Evolutionary conservation across 1,284 basidiomycete species (phyloP).

Genomic region (Tilletia setariae): DNA sequence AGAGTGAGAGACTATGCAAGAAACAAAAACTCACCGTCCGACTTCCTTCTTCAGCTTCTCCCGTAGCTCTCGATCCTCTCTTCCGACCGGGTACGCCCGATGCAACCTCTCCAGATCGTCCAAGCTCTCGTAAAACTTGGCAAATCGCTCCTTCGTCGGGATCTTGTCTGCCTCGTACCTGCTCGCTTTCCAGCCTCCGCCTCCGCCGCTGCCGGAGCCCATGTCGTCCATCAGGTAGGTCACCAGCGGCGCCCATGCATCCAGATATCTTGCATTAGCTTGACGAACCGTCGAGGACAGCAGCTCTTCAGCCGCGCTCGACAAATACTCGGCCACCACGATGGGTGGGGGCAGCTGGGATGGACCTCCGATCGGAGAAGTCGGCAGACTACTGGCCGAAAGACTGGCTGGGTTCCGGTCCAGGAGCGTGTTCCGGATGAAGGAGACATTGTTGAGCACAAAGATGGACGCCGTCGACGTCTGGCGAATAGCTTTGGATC

Average conservation of each 20-base stretch:
- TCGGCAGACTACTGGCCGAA: background rate
- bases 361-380: constrained; percentile 17
- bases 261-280: constrained; percentile 42
- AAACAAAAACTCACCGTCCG: constrained; percentile 19
- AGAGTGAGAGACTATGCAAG: no score
- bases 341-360: constrained; percentile 14
- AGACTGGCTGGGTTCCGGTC: constrained; percentile 18
- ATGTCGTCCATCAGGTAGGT: constrained; percentile 45
- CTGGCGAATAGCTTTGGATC: constrained; percentile 41
- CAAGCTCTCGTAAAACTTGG: constrained; percentile 44
- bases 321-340: constrained; percentile 29
- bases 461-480: constrained; percentile 45
- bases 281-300: constrained; percentile 33
- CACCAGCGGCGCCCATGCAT: constrained; percentile 45
- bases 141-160: constrained; percentile 47
- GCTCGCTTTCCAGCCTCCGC: constrained; percentile 19
- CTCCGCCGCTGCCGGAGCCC: constrained; percentile 17
- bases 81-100: constrained; percentile 42
- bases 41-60: constrained; percentile 36
- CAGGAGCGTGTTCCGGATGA: constrained; percentile 29
- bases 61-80: constrained; percentile 38
- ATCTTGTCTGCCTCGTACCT: constrained; percentile 34
- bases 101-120: constrained; percentile 45
- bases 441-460: constrained; percentile 44
- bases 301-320: constrained; percentile 39